phyloP scores from a whole-genome alignment of 768 basidiomycete species.

The Daedaleopsis sinensis region DNA sequence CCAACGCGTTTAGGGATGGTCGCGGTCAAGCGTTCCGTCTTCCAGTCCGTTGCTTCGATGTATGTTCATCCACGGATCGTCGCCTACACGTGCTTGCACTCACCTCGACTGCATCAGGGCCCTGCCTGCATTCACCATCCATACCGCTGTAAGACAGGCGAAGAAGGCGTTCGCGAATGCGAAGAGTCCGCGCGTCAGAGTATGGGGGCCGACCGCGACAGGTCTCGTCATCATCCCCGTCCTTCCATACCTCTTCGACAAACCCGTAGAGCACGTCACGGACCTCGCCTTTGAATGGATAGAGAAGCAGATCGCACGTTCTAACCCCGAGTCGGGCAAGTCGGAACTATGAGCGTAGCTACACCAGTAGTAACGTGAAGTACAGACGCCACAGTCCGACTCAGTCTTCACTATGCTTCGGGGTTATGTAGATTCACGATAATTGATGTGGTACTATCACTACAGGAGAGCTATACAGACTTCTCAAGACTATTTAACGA shows the following conservation, averaged over 20 bases:
- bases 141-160: conserved; percentile 76
- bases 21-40: conserved; percentile 76
- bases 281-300: conserved; percentile 75
- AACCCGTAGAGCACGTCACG: conserved; percentile 74
- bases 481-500: conserved; percentile 11
- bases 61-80: conserved; percentile 37
- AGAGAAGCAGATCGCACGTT: conserved; percentile 53
- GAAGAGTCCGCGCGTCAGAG: conserved; percentile 57
- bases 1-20: conserved; percentile 66
- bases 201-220: conserved; percentile 78
- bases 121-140: conserved; percentile 83
- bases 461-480: conserved; percentile 16
- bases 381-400: neutral
- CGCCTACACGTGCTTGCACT: conserved; percentile 7
- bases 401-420: neutral
- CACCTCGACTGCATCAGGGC: conserved; percentile 49
- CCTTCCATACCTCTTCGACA: conserved; percentile 78
- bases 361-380: neutral
- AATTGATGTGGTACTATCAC: conserved; percentile 7
- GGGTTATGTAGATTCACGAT: neutral
- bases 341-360: conserved; percentile 17
- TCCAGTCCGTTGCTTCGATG: conserved; percentile 86
- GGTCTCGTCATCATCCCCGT: conserved; percentile 75
- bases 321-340: conserved; percentile 34
- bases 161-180: conserved; percentile 66